These are phyloP conservation scores for Syncephalastrum racemosum DNA, from an alignment of 371 early-diverging fungal genomes.

Conservation along the genomic window DNA sequence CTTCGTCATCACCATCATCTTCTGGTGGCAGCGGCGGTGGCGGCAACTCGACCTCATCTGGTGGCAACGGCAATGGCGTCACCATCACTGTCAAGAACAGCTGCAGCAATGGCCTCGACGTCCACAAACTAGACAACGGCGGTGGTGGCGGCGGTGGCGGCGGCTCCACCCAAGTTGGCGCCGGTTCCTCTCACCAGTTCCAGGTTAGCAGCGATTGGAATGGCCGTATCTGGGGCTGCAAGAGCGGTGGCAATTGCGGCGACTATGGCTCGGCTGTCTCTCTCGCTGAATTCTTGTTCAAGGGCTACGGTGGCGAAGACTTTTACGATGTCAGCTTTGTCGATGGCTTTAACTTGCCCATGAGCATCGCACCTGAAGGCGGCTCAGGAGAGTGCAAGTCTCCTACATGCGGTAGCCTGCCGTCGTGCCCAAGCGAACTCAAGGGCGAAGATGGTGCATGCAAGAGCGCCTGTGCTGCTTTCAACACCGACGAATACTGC, in stretches of 20 bases:
- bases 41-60: conserved; percentile 6
- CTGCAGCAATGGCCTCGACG: conserved; percentile 25
- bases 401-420: conserved; percentile 13
- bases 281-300: conserved; percentile 35
- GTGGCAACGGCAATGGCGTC: conserved; percentile 11
- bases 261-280: no score
- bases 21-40: neutral
- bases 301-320: conserved; percentile 22
- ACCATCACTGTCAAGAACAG: conserved; percentile 39
- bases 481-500: conserved; percentile 17
- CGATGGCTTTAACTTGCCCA: no score
- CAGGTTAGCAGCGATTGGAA: no score
- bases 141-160: conserved; percentile 17
- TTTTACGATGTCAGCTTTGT: conserved; percentile 42
- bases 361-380: no score
- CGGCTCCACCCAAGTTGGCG: conserved; percentile 23
- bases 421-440: conserved; percentile 15
- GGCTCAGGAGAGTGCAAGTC: conserved; percentile 15
- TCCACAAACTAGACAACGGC: conserved; percentile 35
- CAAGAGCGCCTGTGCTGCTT: conserved; percentile 20
- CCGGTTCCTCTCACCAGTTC: no score
- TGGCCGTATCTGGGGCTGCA: no score
- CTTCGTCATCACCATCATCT: neutral
- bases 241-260: no score
- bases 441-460: conserved; percentile 16